A percentile compares a stretch with the other conserved stretches of the same genome.
Evolutionary conservation across 169 alveolate species (phyloP).

Genomic region (Plasmodium berghei): DNA sequence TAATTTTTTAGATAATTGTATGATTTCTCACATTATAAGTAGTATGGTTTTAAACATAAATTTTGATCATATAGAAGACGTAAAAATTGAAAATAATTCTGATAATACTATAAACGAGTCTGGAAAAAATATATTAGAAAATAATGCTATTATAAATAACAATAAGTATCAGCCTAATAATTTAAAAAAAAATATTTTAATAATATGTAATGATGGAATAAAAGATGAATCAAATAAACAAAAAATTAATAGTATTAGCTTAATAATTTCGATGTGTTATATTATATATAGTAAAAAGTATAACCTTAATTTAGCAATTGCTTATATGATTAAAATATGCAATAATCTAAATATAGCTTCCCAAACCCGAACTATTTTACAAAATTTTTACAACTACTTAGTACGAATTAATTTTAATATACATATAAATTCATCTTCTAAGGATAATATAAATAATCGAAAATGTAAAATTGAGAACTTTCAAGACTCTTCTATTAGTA

Average conservation of each 20-base stretch:
- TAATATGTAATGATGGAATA: constrained; percentile 68
- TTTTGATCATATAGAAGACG: neutral
- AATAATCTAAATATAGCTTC: constrained; percentile 29
- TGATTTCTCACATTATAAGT: constrained; percentile 31
- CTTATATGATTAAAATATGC: constrained; percentile 40
- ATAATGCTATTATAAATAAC: too few relatives aligned
- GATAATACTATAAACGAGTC: neutral
- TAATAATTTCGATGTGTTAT: constrained; percentile 74
- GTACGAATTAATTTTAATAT: constrained; percentile 22
- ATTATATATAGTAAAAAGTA: constrained; percentile 48
- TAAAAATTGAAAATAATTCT: neutral
- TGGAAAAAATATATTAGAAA: neutral
- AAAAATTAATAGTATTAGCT: constrained; percentile 35
- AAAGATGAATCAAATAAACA: constrained; percentile 12
- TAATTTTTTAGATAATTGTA: constrained; percentile 23
- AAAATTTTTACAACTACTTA: constrained; percentile 30
- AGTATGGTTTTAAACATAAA: constrained; percentile 11
- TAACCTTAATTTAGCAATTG: constrained; percentile 21
- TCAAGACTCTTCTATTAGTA: too few relatives aligned
- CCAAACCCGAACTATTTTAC: constrained; percentile 22
- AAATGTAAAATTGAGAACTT: too few relatives aligned
- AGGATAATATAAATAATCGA: too few relatives aligned
- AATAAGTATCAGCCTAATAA: too few relatives aligned
- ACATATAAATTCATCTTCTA: neutral
- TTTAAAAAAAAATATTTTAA: constrained; percentile 9